Evolutionary conservation across 805 yeast genomes (phyloP), one percentile per base, ranked within the genome.

Genomic region (Saccharomycopsis fibuligera): DNA sequence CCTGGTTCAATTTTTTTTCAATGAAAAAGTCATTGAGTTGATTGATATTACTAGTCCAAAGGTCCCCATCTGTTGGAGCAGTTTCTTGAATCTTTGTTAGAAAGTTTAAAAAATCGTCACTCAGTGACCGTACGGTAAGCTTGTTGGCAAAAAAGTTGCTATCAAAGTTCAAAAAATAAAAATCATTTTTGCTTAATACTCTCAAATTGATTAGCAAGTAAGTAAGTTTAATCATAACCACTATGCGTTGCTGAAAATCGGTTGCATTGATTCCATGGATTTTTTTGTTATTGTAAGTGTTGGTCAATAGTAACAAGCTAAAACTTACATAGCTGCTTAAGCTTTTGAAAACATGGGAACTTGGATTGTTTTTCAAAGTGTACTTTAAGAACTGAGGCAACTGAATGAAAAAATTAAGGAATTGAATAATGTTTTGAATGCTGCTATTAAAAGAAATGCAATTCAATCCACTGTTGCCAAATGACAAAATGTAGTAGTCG

Each of bases 1-100:
- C 40, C 12, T 35, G 39, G 29, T 44, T 47, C 37, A 50, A 24
- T 29, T 43, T 50, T 33, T 47, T 47, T 9, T 50, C 54, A 22
- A 50, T 19, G 5, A 23, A 35, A 19, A 50, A 50, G 4, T 43
- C 35, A 21, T 33, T 29, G 12, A 50, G 33, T 2, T n/a, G 12
- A 4, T 33, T 35, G 6, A 30, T 19, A 38, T 50, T 50, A 17
- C 19, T 22, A 12, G 12, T 2, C 51, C 51, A 50, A 24, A 47
- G 23, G 3, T 39, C 35, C 6, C 17, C 21, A 35, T 23, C 30
- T 12, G 21, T 16, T 36, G 43, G 21, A 25, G 22, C 44, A 10
- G n/a, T 27, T 6, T 6, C 10, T 5, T 12, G 12, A 14, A 8
- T 19, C 12, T 37, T 12, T n/a, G n/a, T n/a, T 23, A 37, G 17